Evolutionary conservation across 75 land plant genomes (phyloP), one percentile per base, ranked within the genome.

Genomic region (Chamaecyparis obtusa): DNA sequence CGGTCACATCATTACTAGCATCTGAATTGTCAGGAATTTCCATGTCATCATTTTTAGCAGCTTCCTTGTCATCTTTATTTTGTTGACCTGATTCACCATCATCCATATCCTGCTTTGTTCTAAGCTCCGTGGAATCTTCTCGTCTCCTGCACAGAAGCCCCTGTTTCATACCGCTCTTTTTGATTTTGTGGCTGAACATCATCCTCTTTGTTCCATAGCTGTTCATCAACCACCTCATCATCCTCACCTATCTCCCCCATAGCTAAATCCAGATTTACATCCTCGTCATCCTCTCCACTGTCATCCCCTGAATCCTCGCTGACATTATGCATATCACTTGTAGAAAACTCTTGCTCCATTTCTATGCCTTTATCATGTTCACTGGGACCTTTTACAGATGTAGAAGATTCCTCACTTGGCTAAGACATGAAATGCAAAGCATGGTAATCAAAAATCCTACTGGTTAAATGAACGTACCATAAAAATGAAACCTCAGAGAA

Each of bases 331-430:
- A 96, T 90, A 87, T 97, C 96, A 82, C 64, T 35, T 54, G 91
- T 95, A 79, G 82, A 87, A 90, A 98, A 98, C 84, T 98, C 97
- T 83, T 98, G 89, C 19, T 94, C 95, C 99, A 98, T 98, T 86
- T 98, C 99, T 88, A 98, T 93, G 13, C 99, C 99, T 88, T 93
- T 97, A 11, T 93, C 95, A 85, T 88, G 85, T 35, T 91, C 87
- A 87, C 86, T 89, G 30, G 90, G 89, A 1, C 80, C 44, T 86
- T 90, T 83, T 74, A 76, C 51, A 55, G 87, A 85, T 19, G 87
- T 56, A 87, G 91, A 89, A 43, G 77, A 57, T 15, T 88, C 91
- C 86, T 88, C 96, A 80, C 76, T 87, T 77, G 82, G 75, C 91
- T 92, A 90, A 37, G 85, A 39, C 60, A 77, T 44, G 24, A 88